phyloP scores from a whole-genome alignment of 768 basidiomycete genomes.

The Boletus tylopilopsis region DNA sequence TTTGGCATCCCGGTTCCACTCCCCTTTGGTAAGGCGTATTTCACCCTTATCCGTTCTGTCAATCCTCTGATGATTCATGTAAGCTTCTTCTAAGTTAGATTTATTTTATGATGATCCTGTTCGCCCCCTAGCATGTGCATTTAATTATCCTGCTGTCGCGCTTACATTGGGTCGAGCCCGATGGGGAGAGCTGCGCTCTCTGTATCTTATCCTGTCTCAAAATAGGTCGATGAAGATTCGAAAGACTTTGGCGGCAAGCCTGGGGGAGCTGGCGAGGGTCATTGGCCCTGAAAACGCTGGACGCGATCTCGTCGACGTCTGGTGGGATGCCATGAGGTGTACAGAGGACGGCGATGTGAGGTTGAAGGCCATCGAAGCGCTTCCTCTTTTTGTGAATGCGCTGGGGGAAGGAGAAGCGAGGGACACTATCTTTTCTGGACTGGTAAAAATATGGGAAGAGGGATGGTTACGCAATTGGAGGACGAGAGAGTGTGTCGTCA shows the following conservation, averaged over 20 bases:
- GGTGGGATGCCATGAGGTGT: constrained; percentile 54
- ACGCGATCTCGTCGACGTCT: constrained; percentile 68
- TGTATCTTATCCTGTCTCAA: constrained; percentile 64
- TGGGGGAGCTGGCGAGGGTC: constrained; percentile 87
- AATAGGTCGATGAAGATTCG: constrained; percentile 62
- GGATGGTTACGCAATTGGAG: constrained; percentile 70
- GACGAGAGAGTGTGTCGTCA: constrained; percentile 68
- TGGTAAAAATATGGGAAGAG: constrained; percentile 55
- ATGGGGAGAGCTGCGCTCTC: constrained; percentile 69
- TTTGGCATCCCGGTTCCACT: constrained; percentile 5
- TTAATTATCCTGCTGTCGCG: constrained; percentile 89
- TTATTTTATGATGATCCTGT: constrained; percentile 61
- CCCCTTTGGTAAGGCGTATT: constrained; percentile 19
- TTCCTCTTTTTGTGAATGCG: constrained; percentile 52
- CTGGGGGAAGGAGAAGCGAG: constrained; percentile 47
- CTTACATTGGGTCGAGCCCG: constrained; percentile 72
- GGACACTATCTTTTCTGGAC: constrained; percentile 40
- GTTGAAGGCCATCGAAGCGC: constrained; percentile 64
- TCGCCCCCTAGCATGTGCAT: constrained; percentile 76
- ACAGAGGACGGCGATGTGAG: constrained; percentile 67
- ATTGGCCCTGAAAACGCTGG: constrained; percentile 68
- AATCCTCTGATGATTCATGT: constrained; percentile 3
- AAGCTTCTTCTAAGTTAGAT: constrained; percentile 33
- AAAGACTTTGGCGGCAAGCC: constrained; percentile 78
- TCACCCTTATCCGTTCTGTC: neutral